Base-by-base conservation (phyloP, 345 rosid species). In the Salix udensis region DNA sequence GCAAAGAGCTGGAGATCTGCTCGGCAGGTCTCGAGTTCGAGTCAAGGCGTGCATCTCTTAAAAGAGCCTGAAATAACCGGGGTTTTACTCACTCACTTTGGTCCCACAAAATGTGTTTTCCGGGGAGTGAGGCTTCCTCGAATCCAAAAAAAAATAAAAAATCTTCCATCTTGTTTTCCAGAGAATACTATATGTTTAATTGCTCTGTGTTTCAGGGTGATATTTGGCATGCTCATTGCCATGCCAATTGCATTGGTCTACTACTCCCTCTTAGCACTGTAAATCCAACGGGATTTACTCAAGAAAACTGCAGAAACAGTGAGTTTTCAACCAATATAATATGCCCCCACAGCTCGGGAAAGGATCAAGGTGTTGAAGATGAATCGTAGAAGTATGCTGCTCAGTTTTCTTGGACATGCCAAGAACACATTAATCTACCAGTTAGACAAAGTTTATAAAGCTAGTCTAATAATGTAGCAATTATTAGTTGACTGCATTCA, bases 201-300 rank as follows among this genome's bases (percentile, higher is more conserved):
- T 65, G 15, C 73, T 75, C 67, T 61, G 58, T 42, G 46, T 80
- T 71, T 64, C 97, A 92, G 97, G 92, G 92, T 95, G 26, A 82
- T 89, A 2, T 88, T 90, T 77, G 97, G 98, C 48, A 85, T 95
- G 91, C 79, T 95, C 30, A 79, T 95, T 80, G 84, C 93, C n/a
- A 79, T 95, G 78, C 98, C 98, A 24, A 81, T 88, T 75, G 87
- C 87, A 30, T 70, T 95, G 88, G 87, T 83, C 48, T 95, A 95
- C 86, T 91, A 91, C 85, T 87, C 88, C 76, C 64, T 91, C 24
- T 79, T 95, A 75, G 91, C 88, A 74, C 65, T 92, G 48, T 92
- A 86, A 65, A 21, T 68, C 19, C 62, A 34, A 13, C 13, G 19
- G 34, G 34, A 69, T 42, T 6, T 10, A 52, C 58, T 30, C 62